A percentile compares a stretch with the other conserved stretches of the same genome.
phyloP scores from a whole-genome alignment of 371 early-diverging fungal species.

The Haplosporangium sp. region DNA sequence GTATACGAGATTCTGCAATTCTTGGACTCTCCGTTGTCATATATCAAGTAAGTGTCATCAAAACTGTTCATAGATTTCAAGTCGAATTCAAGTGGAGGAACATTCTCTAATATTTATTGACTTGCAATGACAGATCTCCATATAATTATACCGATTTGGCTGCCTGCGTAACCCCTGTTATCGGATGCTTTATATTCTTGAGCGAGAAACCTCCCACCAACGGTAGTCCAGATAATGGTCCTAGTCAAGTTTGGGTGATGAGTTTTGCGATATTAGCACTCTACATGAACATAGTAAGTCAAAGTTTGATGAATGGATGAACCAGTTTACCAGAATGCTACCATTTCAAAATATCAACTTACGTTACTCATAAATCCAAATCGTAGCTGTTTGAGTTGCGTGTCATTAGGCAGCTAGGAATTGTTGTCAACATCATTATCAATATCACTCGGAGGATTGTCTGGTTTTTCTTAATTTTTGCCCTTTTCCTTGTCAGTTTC shows the following conservation, averaged over 20 bases:
- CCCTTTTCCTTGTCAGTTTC: constrained; percentile 38
- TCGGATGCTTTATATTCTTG: constrained; percentile 27
- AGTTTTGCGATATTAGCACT: constrained; percentile 43
- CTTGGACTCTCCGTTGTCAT: constrained; percentile 27
- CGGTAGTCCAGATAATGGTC: neutral
- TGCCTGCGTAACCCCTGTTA: constrained; percentile 23
- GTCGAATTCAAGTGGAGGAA: neutral
- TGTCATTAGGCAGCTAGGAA: constrained; percentile 43
- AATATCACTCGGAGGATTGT: constrained; percentile 40
- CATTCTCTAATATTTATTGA: neutral
- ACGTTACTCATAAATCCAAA: too few relatives aligned
- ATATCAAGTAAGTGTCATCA: constrained; percentile 26
- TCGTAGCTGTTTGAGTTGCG: constrained; percentile 48
- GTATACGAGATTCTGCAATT: constrained; percentile 40
- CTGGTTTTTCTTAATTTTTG: constrained; percentile 53
- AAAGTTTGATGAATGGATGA: neutral
- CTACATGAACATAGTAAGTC: constrained; percentile 50
- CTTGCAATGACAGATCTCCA: constrained; percentile 25
- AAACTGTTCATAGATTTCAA: neutral
- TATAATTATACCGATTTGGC: constrained; percentile 47
- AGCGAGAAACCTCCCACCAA: neutral
- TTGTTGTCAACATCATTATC: constrained; percentile 51
- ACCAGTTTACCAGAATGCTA: too few relatives aligned
- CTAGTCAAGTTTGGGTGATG: constrained; percentile 42
- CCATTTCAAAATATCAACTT: too few relatives aligned